phyloP scores from a whole-genome alignment of 345 rosid genomes.

The Anacardium occidentale region DNA sequence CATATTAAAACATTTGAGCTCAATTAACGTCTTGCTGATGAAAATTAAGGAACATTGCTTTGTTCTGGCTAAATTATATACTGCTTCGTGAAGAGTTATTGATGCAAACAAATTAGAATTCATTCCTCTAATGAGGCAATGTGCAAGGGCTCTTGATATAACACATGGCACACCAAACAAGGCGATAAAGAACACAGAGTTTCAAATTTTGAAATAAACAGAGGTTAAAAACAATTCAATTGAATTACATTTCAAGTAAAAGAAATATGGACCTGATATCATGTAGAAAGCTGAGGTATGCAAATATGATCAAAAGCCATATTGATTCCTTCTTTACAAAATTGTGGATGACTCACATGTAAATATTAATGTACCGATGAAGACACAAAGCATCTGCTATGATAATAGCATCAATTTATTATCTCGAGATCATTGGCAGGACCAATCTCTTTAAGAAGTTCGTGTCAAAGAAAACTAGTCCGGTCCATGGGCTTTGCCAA shows the following conservation, averaged over 20 bases:
- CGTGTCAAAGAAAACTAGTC: conserved; percentile 28
- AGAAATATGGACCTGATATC: conserved; percentile 7
- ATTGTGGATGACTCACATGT: conserved; percentile 42
- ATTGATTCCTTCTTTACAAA: conserved; percentile 45
- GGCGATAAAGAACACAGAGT: neutral
- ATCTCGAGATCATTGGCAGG: conserved; percentile 26
- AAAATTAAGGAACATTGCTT: conserved; percentile 10
- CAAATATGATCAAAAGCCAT: conserved; percentile 31
- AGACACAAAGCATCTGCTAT: conserved; percentile 41
- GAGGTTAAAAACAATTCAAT: conserved; percentile 4
- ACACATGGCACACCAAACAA: neutral
- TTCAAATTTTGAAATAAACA: conserved; percentile 13
- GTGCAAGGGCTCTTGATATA: conserved; percentile 1
- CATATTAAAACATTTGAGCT: neutral
- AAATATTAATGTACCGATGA: conserved; percentile 37
- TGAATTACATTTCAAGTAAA: neutral
- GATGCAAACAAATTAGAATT: neutral
- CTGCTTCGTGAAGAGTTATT: neutral
- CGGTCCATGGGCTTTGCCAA: conserved; percentile 23
- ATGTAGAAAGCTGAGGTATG: conserved; percentile 26
- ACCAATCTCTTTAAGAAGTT: conserved; percentile 29
- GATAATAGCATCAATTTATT: conserved; percentile 31
- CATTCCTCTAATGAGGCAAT: neutral
- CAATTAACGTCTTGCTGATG: neutral
- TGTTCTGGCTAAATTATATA: too few relatives aligned